These are phyloP conservation scores for Neopestalotiopsis rosae DNA, from an alignment of 2,329 filamentous ascomycete species.

Conservation along the genomic window DNA sequence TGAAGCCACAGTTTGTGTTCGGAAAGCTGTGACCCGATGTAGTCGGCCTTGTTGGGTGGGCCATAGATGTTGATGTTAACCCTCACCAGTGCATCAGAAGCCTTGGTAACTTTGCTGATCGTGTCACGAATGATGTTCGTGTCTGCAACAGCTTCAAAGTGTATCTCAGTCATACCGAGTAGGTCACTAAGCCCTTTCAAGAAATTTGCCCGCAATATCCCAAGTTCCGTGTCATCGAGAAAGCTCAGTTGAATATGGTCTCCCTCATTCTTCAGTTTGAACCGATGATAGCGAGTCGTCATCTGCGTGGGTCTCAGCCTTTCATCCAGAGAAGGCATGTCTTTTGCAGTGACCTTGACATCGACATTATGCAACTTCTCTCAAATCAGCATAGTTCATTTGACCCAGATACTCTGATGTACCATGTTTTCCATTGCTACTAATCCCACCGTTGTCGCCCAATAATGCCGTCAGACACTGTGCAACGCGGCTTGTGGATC, in stretches of 20 bases:
- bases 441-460: neutral
- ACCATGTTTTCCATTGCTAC: neutral
- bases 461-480: neutral
- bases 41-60: neutral
- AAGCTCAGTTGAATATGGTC: slow-evolving; percentile 15
- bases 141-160: slow-evolving; percentile 9
- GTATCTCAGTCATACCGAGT: neutral
- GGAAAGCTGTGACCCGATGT: neutral
- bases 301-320: slow-evolving; percentile 6
- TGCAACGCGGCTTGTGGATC: neutral
- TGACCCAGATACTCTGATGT: neutral
- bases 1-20: slow-evolving; percentile 16
- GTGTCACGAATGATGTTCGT: slow-evolving; percentile 10
- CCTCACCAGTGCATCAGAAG: slow-evolving; percentile 7
- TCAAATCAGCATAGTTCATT: neutral
- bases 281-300: neutral
- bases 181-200: slow-evolving; percentile 5
- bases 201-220: neutral
- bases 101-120: slow-evolving; percentile 3
- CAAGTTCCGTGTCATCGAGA: slow-evolving; percentile 9
- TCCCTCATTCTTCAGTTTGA: slow-evolving; percentile 4
- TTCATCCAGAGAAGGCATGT: slow-evolving; percentile 7
- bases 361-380: slow-evolving; percentile 14
- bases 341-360: slow-evolving; percentile 9
- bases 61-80: slow-evolving; percentile 18